Percentiles rank a stretch among this genome's conserved stretches.
phyloP scores from a whole-genome alignment of 768 basidiomycete species.

The Auricularia sp. region DNA sequence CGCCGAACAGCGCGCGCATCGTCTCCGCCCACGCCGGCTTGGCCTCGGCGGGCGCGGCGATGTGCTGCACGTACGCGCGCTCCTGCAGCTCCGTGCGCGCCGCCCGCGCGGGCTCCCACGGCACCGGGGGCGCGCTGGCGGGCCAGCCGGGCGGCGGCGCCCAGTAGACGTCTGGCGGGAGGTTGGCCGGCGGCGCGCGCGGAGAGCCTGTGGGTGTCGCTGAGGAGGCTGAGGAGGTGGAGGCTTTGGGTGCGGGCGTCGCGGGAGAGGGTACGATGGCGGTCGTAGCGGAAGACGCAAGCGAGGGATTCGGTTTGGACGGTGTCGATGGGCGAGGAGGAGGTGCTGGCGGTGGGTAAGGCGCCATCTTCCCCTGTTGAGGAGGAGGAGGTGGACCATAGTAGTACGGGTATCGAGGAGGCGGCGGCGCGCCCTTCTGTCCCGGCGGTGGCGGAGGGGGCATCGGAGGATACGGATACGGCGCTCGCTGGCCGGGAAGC shows the following conservation, averaged over 20 bases:
- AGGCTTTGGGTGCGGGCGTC: conserved; percentile 8
- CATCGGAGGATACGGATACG: neutral
- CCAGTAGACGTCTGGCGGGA: neutral
- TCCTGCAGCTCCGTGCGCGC: neutral
- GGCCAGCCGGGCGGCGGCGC: neutral
- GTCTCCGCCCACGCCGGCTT: conserved; percentile 62
- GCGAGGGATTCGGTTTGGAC: neutral
- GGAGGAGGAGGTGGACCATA: neutral
- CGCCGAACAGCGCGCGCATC: conserved; percentile 76
- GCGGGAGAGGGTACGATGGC: too few species aligned
- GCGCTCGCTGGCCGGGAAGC: neutral
- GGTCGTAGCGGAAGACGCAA: neutral
- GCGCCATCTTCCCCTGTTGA: neutral
- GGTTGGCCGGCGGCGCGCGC: neutral
- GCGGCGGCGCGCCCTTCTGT: neutral
- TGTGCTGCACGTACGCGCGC: neutral
- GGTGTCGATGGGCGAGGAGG: too few species aligned
- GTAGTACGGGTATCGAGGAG: neutral
- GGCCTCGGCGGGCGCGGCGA: neutral
- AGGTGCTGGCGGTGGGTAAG: neutral
- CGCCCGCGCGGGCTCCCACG: neutral
- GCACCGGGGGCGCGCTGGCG: neutral
- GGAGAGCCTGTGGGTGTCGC: conserved; percentile 19
- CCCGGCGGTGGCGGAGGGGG: neutral
- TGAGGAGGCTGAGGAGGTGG: conserved; percentile 4